phyloP scores from a whole-genome alignment of 371 early-diverging fungal species.

The Mucor velutinosus region DNA sequence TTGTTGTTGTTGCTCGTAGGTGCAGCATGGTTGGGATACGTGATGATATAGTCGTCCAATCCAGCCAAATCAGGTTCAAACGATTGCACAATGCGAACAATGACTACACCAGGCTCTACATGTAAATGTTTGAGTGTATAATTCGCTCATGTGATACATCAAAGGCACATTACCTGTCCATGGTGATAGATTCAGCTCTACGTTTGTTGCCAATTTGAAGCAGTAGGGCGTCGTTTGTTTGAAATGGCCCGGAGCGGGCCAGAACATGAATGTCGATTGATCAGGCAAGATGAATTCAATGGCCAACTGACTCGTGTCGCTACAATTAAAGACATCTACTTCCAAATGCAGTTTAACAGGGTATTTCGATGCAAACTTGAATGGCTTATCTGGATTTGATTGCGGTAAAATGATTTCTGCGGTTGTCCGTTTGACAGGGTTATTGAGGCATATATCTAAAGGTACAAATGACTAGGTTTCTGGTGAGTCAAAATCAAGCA shows the following conservation, averaged over 20 bases:
- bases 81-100: conserved; percentile 40
- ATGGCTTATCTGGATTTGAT: conserved; percentile 46
- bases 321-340: conserved; percentile 39
- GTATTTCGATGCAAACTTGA: conserved; percentile 30
- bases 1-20: background rate
- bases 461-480: conserved; percentile 36
- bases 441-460: conserved; percentile 33
- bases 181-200: conserved; percentile 31
- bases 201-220: conserved; percentile 32
- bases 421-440: conserved; percentile 35
- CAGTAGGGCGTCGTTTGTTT: conserved; percentile 39
- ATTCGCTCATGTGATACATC: background rate
- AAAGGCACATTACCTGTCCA: conserved; percentile 43
- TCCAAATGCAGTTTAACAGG: conserved; percentile 41
- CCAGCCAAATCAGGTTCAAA: conserved; percentile 53
- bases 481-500: background rate
- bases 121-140: background rate
- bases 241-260: conserved; percentile 46
- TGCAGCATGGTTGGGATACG: conserved; percentile 27
- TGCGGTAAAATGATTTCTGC: conserved; percentile 41
- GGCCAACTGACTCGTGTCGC: conserved; percentile 38
- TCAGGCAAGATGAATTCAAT: conserved; percentile 50
- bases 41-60: conserved; percentile 48
- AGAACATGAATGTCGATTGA: conserved; percentile 34
- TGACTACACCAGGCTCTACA: conserved; percentile 30